Base-by-base conservation (phyloP, 306 rosid genomes). In the Dalbergia oliveri region DNA sequence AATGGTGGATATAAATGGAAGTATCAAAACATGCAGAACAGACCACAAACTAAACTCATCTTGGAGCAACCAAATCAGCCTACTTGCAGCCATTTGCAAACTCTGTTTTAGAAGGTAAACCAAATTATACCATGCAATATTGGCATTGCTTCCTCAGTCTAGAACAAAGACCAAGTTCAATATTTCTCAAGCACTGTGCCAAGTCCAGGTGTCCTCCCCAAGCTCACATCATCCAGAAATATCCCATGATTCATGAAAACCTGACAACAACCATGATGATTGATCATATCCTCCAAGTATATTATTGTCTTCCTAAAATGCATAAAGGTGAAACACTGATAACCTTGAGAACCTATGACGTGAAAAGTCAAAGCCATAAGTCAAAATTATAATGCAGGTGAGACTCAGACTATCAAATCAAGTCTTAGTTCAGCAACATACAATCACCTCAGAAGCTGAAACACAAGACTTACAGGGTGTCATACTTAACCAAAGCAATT, bases 371-470 rank as follows among this genome's bases (percentile, higher is more conserved):
- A 69, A 58, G 62, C 44, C 44, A 21, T 18, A 19, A 39, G 47
- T 39, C 44, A 26, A 54, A 77, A 43, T 43, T 43, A 65, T 4
- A 21, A 9, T 6, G 45, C 15, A 56, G 34, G 15, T 26, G 37
- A 56, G 21, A 67, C n/a, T 66, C 6, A 61, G 10, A 47, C 13
- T 15, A 26, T 61, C 60, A 60, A 59, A 41, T 61, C 21, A 31
- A 21, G 31, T 61, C 33, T 75, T 26, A 39, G 60, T 44, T 61
- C 47, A 61, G 47, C 23, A 44, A 13, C 59, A 49, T 8, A 11
- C 26, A 58, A 21, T 58, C 67, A 58, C 69, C 81, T 53, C 58
- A 66, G 44, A 66, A 58, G 81, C 41, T 19, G 53, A 64, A 51
- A 37, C 13, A 66, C 31, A 43, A 31, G 34, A 45, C 9, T 9